Conservation (phyloP, 1,139 yeast species). For the Kodamaea suecica region DNA sequence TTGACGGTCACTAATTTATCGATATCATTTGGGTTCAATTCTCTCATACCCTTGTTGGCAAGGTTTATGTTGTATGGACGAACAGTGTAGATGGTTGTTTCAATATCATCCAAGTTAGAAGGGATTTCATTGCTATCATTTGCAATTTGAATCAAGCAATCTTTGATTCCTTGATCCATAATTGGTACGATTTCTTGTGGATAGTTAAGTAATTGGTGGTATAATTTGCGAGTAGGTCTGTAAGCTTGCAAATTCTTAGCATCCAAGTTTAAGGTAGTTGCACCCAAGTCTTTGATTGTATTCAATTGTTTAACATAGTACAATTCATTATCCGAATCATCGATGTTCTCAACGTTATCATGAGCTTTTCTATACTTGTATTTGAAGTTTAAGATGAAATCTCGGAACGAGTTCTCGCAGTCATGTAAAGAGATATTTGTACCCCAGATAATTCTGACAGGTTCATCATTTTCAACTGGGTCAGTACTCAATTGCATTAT, state of each 20-base stretch:
- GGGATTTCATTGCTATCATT: constrained; percentile 50
- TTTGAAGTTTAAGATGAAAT: constrained; percentile 81
- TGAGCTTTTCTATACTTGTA: constrained; percentile 64
- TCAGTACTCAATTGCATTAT: constrained; percentile 32
- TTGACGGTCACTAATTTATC: constrained; percentile 89
- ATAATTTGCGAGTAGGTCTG: constrained; percentile 73
- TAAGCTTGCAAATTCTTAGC: constrained; percentile 75
- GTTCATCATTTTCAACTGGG: constrained; percentile 48
- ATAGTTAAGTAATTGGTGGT: constrained; percentile 80
- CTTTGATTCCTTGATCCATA: constrained; percentile 95
- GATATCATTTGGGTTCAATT: constrained; percentile 90
- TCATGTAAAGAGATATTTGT: constrained; percentile 93
- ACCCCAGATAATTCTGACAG: constrained; percentile 95
- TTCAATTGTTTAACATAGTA: constrained; percentile 72
- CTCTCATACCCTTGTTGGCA: constrained; percentile 80
- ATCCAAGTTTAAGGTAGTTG: constrained; percentile 81
- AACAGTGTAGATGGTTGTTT: constrained; percentile 77
- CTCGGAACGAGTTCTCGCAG: constrained; percentile 73
- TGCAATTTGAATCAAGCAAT: constrained; percentile 78
- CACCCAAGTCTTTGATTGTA: constrained; percentile 73
- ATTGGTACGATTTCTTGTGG: constrained; percentile 97
- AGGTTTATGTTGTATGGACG: constrained; percentile 79
- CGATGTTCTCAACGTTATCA: constrained; percentile 44
- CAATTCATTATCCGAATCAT: constrained; percentile 66
- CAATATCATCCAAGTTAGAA: constrained; percentile 61